Evolutionary conservation across 192 early-diverging fungal species (phyloP), one percentile per base, ranked within the genome.

Genomic region (Gryganskiella cystojenkinii): DNA sequence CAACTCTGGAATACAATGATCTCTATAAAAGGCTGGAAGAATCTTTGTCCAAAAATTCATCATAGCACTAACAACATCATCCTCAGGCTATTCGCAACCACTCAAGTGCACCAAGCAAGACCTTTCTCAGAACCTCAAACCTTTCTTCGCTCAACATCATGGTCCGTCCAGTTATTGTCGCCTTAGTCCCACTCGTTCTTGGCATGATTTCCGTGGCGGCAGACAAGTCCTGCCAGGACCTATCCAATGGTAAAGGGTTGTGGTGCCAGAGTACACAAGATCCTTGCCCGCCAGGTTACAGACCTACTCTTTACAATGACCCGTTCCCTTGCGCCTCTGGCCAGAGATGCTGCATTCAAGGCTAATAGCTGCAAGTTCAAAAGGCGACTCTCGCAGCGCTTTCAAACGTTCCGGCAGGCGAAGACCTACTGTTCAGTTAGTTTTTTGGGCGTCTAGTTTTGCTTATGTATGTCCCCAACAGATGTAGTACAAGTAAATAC

Each of bases 161-260:
- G 53, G 53, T 55, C 53, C 53, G 53, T 33, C 53, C 11, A 55
- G 30, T 55, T 31, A 55, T 55, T 31, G 28, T 55, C 53, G 53
- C 53, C 15, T 55, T 55, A 31, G 53, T 55, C 53, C 10, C 53
- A 17, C 53, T 55, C 28, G 53, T 55, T 55, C 53, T 55, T 19
- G 53, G 53, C 19, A 17, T 55, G 53, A 33, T 33, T 17, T 55
- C 30, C n/a, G 53, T 55, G 53, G 53, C 11, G 9, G 30, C 53
- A 55, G 0, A 33, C 0, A 33, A 2, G 53, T 33, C 28, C 53
- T 55, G 53, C 53, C 19, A 0, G 53, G 53, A 55, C 30, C 53
- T 34, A 19, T 55, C 53, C 30, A 55, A 55, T 55, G 53, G 53
- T 17, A 55, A 33, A 55, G 53, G 30, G 2, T 0, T 55, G 8